Evolutionary conservation across 2,329 filamentous ascomycete genomes (phyloP), one percentile per base, ranked within the genome.

Genomic region (Rhinocladiella mackenziei): DNA sequence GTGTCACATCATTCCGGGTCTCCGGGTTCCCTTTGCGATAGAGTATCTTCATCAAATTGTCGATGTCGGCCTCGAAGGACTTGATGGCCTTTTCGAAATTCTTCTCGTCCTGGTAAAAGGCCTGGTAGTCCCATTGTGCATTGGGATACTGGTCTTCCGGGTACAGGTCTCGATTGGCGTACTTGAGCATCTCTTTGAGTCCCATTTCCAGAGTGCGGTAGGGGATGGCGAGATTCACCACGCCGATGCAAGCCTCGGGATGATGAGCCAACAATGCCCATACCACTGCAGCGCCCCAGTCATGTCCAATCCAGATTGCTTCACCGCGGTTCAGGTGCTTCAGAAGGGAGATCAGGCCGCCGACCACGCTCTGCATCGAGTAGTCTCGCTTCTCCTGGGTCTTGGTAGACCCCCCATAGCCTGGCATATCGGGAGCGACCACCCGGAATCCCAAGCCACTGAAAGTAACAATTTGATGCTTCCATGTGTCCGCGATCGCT

Each of bases 401-500:
- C 10, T 38, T 40, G 25, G 40, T 37, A 4, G 48, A 51, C 4
- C 15, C 9, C 10, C 64, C 65, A 33, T 63, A 67, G 19, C 68
- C 68, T 3, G 71, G 62, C 15, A 65, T 56, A 52, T 71, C 68
- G 0, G 62, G 57, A 1, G 63, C 61, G 14, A 70, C 50, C 38
- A 68, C 61, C 23, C 67, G 64, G 56, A 71, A 63, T 38, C 64
- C 62, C 3, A 64, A 58, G 3, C 62, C 50, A 13, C 66, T 61
- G 7, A 74, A 61, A 22, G 64, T 54, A 22, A 60, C 60, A 17
- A 71, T 59, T 22, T 73, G 57, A 15, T 64, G 60, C 6, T 60
- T 55, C 72, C 72, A 77, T 17, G 72, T 60, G 1, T 60, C 58
- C 0, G 72, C 69, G 17, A 63, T 56, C 43, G 72, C 71, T 3